Base-by-base conservation (phyloP, 768 basidiomycete genomes). In the Leccinum boreale region DNA sequence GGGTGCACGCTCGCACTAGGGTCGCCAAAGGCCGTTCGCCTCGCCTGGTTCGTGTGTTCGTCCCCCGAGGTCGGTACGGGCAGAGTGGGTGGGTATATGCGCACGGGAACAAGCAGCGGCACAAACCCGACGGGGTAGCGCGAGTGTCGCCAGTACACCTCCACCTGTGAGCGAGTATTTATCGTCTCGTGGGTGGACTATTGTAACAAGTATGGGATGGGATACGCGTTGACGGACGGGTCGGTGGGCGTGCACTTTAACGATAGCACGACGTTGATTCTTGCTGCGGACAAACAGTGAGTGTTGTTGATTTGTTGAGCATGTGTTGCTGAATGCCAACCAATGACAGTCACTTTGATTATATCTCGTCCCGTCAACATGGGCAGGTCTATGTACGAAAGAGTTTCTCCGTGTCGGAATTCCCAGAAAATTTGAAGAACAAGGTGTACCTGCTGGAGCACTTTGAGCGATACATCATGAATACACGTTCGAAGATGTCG, bases 181-280 rank as follows among this genome's bases (percentile, higher is more conserved):
- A 94, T 99, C 61, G 92, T 90, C 3, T 92, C 91, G n/a, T 98
- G 97, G 97, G 90, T 98, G 44, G 97, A 98, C 72, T 98, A 98
- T 69, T 96, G 93, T 71, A 92, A 94, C 74, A 98, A 98, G 79
- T 99, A 98, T 73, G 97, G 96, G n/a, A 98, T 98, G 92, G 97
- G 96, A 1, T 98, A 97, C 71, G 93, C 94, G 4, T 78, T 98
- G 67, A 96, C 94, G 19, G 94, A 99, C 67, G 94, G 96, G 3
- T 90, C 90, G 21, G 87, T 98, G 48, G 93, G 94, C 5, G 92
- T 98, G 21, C 87, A 98, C 74, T 99, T 97, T 77, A 98, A 98
- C 66, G 97, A 99, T 71, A 93, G 90, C 69, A 92, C 94, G 15
- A 89, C 83, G 31, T 70, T 97, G 61, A 83, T 97, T 31, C 76